phyloP scores from a whole-genome alignment of 2,329 filamentous ascomycete genomes.

The Rutstroemia sydowiana region DNA sequence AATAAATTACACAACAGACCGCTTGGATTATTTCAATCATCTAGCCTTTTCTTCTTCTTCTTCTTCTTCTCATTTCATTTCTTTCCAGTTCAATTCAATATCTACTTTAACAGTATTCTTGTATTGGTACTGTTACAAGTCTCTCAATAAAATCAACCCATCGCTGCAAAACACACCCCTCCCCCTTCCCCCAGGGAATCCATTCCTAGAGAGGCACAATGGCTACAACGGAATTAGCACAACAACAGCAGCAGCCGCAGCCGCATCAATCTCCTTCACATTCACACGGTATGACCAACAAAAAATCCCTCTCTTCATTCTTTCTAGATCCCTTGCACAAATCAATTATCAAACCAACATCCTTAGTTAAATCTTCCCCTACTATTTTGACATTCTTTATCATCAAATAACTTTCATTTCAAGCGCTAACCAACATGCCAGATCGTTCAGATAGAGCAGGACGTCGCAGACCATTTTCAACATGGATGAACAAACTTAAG shows the following conservation, averaged over 20 bases:
- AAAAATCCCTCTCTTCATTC: constrained; percentile 1
- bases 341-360: constrained; percentile 4
- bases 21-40: no score
- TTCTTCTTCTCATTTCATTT: no score
- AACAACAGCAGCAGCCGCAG: constrained; percentile 29
- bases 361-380: background rate
- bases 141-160: background rate
- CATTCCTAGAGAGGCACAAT: no score
- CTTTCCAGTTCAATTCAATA: no score
- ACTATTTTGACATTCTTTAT: background rate
- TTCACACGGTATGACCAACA: constrained; percentile 33
- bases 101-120: no score
- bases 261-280: background rate
- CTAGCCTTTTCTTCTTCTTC: no score
- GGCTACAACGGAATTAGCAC: constrained; percentile 34
- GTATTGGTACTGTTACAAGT: background rate
- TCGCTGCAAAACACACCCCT: background rate
- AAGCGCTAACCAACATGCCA: constrained; percentile 34
- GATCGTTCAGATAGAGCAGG: constrained; percentile 55
- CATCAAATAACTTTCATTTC: constrained; percentile 1
- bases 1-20: no score
- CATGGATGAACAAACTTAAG: constrained; percentile 82
- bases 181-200: no score
- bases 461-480: constrained; percentile 79
- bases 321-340: background rate